Base-by-base conservation (phyloP, 2,329 filamentous ascomycete species). In the Penicillium sp. region DNA sequence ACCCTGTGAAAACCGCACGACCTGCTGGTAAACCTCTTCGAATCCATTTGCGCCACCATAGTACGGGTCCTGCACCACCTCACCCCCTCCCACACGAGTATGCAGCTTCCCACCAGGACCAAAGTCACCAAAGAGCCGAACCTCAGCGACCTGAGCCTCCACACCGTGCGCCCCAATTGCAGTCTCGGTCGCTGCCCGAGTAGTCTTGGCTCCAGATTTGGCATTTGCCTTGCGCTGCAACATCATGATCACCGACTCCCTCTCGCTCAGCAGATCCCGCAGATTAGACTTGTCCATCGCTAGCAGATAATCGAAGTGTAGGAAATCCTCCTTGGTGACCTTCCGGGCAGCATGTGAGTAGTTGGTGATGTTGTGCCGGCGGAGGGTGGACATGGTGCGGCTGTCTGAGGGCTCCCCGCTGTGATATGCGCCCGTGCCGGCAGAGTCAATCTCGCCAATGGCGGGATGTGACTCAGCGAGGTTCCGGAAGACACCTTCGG, bases 201-300 rank as follows among this genome's bases (percentile, higher is more conserved):
- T 75, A 61, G 52, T 69, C 67, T 64, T 69, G 9, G 67, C 64
- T 16, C 58, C 61, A 16, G 64, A 61, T 49, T 64, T 59, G 31
- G 56, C 55, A n/a, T 59, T 59, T 4, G 63, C 54, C 51, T 68
- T 71, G 69, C 84, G 82, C 22, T 57, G 54, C 71, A 84, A 85
- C 31, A 67, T 65, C 14, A 64, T 58, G 21, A 80, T 74, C 33
- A 83, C 80, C n/a, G 76, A 74, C 10, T 82, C 78, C 63, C 83
- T 84, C 63, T 84, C 80, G 57, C 85, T 80, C 67, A 86, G 74
- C 56, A 96, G 76, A 68, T 96, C 85, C 9, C 82, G 80, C 45
- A 96, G 79, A 72, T 98, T 98, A 46, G 87, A 85, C 49, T 85
- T 81, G 72, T 99, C 95, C 95, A 99, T 99, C 59, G 90, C 93